These are phyloP conservation scores for Chlamydomonas sphaeroides DNA, from an alignment of 139 green algal genomes.

Conservation along the genomic window DNA sequence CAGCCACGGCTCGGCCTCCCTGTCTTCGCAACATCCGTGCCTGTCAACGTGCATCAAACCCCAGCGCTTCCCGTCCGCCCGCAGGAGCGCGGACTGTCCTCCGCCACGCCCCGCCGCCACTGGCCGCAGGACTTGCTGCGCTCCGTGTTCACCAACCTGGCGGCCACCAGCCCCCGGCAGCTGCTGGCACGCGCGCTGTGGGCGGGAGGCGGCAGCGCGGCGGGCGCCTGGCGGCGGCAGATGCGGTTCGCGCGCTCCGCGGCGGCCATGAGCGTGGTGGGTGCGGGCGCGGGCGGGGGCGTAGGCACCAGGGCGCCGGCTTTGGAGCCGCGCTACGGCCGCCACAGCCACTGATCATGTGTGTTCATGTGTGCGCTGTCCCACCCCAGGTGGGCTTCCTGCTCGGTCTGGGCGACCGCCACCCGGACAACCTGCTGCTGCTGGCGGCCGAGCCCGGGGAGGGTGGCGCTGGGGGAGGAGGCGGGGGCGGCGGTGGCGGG, in stretches of 20 bases:
- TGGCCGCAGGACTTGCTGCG: slow-evolving; percentile 54
- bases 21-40: too few species aligned
- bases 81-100: slow-evolving; percentile 54
- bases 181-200: slow-evolving; percentile 73
- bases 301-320: too few species aligned
- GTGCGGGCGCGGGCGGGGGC: too few species aligned
- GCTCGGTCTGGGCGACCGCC: slow-evolving; percentile 88
- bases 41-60: too few species aligned
- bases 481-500: slow-evolving; percentile 81
- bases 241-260: slow-evolving; percentile 62
- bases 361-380: too few species aligned
- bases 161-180: background rate
- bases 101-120: slow-evolving; percentile 43
- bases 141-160: slow-evolving; percentile 14
- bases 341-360: too few species aligned
- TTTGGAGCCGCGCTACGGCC: too few species aligned
- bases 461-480: slow-evolving; percentile 70
- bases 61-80: too few species aligned
- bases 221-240: slow-evolving; percentile 63
- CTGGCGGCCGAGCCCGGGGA: too few species aligned
- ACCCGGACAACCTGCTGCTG: slow-evolving; percentile 94
- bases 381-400: slow-evolving; percentile 77
- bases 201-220: slow-evolving; percentile 42
- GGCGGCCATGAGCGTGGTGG: slow-evolving; percentile 69
- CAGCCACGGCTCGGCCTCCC: too few species aligned